A percentile compares a stretch with the other conserved stretches of the same genome.
phyloP scores from a whole-genome alignment of 1,284 basidiomycete genomes.

The Agroathelia rolfsii region DNA sequence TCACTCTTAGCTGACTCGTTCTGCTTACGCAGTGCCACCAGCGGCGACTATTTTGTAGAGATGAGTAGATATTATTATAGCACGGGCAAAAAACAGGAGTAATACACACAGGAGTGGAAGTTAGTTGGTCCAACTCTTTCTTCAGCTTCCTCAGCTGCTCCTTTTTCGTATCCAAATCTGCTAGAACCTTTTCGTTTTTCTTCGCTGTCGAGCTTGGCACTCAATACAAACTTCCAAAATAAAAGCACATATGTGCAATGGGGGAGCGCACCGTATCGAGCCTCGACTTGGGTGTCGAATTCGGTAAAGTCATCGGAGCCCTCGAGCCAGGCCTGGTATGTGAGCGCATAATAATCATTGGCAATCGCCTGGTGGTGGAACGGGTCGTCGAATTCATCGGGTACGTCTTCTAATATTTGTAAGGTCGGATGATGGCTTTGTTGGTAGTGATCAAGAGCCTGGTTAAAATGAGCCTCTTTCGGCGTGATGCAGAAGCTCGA shows the following conservation, averaged over 20 bases:
- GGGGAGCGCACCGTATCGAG: constrained; percentile 59
- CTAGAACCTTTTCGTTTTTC: constrained; percentile 54
- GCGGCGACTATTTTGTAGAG: constrained; percentile 42
- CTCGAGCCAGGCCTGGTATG: constrained; percentile 66
- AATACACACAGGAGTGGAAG: constrained; percentile 43
- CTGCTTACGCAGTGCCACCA: constrained; percentile 47
- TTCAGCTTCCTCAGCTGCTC: constrained; percentile 34
- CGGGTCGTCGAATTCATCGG: constrained; percentile 64
- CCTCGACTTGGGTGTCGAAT: constrained; percentile 59
- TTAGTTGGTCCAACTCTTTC: constrained; percentile 47
- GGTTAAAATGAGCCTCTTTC: neutral
- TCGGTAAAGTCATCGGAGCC: constrained; percentile 64
- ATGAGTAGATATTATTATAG: constrained; percentile 10
- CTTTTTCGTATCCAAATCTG: constrained; percentile 49
- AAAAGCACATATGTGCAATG: neutral
- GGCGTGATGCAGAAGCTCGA: constrained; percentile 4
- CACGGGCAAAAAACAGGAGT: neutral
- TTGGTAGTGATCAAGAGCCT: constrained; percentile 32
- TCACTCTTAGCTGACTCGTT: constrained; percentile 51
- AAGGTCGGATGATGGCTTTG: constrained; percentile 54
- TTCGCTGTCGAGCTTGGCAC: constrained; percentile 31
- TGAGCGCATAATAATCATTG: constrained; percentile 62
- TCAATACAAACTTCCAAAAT: constrained; percentile 1
- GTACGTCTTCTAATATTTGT: constrained; percentile 49
- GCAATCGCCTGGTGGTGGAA: constrained; percentile 66